Percentiles rank a stretch among this genome's conserved stretches.
Evolutionary conservation across 2,329 filamentous ascomycete species (phyloP).

Genomic region (Allantophomopsis cytisporea): DNA sequence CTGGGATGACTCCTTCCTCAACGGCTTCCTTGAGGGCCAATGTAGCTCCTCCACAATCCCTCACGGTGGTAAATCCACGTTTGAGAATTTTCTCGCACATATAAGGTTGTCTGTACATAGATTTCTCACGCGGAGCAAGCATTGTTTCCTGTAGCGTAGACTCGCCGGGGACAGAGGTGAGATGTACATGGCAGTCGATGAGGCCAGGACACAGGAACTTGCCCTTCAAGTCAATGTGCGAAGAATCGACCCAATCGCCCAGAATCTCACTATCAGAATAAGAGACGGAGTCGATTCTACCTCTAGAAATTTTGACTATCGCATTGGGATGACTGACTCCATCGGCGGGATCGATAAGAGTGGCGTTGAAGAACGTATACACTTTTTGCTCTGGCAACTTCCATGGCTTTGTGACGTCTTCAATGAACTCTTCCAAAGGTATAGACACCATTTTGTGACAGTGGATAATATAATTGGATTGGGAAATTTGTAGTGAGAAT

Average conservation of each 20-base stretch:
- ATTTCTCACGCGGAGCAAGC: constrained; percentile 18
- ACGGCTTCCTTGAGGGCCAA: constrained; percentile 41
- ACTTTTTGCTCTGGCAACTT: background rate
- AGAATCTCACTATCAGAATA: background rate
- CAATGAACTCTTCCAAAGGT: background rate
- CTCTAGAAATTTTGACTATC: constrained; percentile 21
- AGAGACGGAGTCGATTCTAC: constrained; percentile 16
- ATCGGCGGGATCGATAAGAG: constrained; percentile 24
- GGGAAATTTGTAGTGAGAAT: no score
- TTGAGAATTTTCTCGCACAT: constrained; percentile 33
- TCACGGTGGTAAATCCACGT: constrained; percentile 42
- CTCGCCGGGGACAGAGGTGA: constrained; percentile 28
- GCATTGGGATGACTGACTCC: constrained; percentile 18
- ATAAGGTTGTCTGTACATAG: constrained; percentile 30
- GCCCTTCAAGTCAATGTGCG: constrained; percentile 21
- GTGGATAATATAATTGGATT: no score
- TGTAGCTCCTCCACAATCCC: constrained; percentile 43
- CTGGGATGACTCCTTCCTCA: constrained; percentile 37
- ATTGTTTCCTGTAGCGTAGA: constrained; percentile 21
- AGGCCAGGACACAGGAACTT: constrained; percentile 34
- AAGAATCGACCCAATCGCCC: background rate
- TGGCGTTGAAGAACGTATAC: constrained; percentile 26
- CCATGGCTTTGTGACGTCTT: background rate
- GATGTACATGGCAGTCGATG: constrained; percentile 36
- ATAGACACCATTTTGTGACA: no score